These are phyloP conservation scores for Cyanidiococcus yangmingshanensis DNA, from an alignment of 23 red algal species.

Conservation along the genomic window DNA sequence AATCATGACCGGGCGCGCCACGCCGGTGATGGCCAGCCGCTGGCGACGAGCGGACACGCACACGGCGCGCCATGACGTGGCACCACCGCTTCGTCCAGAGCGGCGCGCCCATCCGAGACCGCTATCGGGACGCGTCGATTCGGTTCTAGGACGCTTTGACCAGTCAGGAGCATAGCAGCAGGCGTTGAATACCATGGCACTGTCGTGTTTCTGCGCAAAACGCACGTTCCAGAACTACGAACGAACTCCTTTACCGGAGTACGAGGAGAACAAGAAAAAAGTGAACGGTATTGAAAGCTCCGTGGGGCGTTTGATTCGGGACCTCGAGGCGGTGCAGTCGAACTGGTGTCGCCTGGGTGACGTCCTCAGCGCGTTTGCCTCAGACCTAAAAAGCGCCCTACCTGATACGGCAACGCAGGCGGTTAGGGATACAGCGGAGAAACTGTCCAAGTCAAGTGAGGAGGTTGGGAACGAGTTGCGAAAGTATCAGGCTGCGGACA, in stretches of 20 bases:
- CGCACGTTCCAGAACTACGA: conserved; percentile 7
- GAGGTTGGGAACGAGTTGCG: conserved; percentile 12
- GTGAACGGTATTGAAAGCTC: background rate
- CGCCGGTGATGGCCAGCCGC: too few relatives aligned
- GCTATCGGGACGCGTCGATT: too few relatives aligned
- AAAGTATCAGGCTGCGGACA: background rate
- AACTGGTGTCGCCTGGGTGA: conserved; percentile 4
- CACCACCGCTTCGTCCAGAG: too few relatives aligned
- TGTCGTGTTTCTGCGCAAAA: conserved; percentile 13
- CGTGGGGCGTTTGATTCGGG: background rate
- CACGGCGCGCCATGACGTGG: too few relatives aligned
- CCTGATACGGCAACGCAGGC: background rate
- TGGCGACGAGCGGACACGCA: too few relatives aligned
- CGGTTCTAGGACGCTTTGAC: too few relatives aligned
- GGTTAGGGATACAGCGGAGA: background rate
- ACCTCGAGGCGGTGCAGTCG: background rate
- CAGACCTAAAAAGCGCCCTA: background rate
- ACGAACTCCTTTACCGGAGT: conserved; percentile 2
- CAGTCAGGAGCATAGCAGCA: too few relatives aligned
- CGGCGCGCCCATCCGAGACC: too few relatives aligned
- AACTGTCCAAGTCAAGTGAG: background rate
- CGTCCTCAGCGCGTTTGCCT: background rate
- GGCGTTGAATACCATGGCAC: background rate
- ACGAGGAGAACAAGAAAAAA: conserved; percentile 13
- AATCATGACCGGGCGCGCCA: too few relatives aligned